A percentile compares a stretch with the other conserved stretches of the same genome.
Evolutionary conservation across 129 eudicot species (phyloP).

Genomic region (Centaurea solstitialis): DNA sequence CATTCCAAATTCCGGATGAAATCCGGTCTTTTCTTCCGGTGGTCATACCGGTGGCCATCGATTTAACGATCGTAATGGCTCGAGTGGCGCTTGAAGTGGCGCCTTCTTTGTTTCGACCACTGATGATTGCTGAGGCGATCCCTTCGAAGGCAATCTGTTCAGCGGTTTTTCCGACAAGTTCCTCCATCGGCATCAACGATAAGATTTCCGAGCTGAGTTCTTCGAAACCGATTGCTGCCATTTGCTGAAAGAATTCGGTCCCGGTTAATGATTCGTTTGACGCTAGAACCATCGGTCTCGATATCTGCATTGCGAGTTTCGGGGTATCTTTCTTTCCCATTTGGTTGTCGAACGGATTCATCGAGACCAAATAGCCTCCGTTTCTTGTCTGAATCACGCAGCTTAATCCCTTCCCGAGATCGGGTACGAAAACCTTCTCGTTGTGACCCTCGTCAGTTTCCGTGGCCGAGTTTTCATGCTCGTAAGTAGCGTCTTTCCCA

Average conservation of each 20-base stretch:
- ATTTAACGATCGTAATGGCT: constrained; percentile 57
- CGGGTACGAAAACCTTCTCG: constrained; percentile 63
- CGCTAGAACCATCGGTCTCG: constrained; percentile 65
- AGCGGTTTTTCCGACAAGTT: constrained; percentile 79
- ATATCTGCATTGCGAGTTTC: constrained; percentile 89
- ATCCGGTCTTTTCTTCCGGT: constrained; percentile 76
- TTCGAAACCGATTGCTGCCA: constrained; percentile 78
- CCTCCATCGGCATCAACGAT: constrained; percentile 83
- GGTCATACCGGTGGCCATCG: constrained; percentile 75
- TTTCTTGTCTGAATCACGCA: constrained; percentile 83
- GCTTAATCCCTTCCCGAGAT: constrained; percentile 94
- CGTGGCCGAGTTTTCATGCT: constrained; percentile 18
- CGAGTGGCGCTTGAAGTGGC: constrained; percentile 89
- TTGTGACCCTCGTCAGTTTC: constrained; percentile 24
- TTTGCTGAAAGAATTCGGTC: constrained; percentile 68
- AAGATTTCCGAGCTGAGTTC: constrained; percentile 57
- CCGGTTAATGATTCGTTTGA: constrained; percentile 42
- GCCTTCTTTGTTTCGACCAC: constrained; percentile 90
- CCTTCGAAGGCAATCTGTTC: constrained; percentile 97
- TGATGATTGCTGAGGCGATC: constrained; percentile 84
- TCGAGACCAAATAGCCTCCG: constrained; percentile 81
- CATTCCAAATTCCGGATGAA: constrained; percentile 84
- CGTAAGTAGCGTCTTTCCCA: constrained; percentile 25
- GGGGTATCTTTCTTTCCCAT: constrained; percentile 69
- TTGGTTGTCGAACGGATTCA: constrained; percentile 67